phyloP scores from a whole-genome alignment of 345 rosid genomes.

The Microcos paniculata region DNA sequence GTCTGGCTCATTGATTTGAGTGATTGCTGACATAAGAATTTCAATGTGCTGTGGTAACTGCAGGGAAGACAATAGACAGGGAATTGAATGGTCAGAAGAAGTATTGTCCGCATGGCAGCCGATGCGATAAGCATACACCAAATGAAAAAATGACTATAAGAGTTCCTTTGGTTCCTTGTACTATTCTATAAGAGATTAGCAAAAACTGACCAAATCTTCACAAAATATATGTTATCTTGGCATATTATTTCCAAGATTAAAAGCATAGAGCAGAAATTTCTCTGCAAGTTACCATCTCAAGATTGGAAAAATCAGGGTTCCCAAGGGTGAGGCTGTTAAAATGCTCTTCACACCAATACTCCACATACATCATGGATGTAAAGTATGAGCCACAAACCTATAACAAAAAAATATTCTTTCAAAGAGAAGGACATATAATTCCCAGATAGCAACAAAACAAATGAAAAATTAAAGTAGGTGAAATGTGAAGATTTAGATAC shows the following conservation, averaged over 20 bases:
- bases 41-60: conserved; percentile 83
- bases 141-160: neutral
- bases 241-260: neutral
- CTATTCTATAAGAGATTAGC: neutral
- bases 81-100: neutral
- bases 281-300: conserved; percentile 62
- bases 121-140: neutral
- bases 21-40: conserved; percentile 82
- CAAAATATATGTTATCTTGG: neutral
- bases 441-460: conserved; percentile 10
- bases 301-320: conserved; percentile 81
- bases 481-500: conserved; percentile 25
- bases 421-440: neutral
- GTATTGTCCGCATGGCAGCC: neutral
- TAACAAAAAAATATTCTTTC: conserved; percentile 15
- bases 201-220: neutral
- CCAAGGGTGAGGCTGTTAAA: conserved; percentile 72
- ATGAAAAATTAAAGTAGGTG: neutral
- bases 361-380: conserved; percentile 87
- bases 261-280: neutral
- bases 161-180: neutral
- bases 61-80: neutral
- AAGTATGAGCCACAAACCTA: conserved; percentile 86
- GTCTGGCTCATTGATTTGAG: conserved; percentile 94
- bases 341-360: conserved; percentile 95